phyloP scores from a whole-genome alignment of 495 filamentous ascomycete genomes.

The Lophium mytilinum region DNA sequence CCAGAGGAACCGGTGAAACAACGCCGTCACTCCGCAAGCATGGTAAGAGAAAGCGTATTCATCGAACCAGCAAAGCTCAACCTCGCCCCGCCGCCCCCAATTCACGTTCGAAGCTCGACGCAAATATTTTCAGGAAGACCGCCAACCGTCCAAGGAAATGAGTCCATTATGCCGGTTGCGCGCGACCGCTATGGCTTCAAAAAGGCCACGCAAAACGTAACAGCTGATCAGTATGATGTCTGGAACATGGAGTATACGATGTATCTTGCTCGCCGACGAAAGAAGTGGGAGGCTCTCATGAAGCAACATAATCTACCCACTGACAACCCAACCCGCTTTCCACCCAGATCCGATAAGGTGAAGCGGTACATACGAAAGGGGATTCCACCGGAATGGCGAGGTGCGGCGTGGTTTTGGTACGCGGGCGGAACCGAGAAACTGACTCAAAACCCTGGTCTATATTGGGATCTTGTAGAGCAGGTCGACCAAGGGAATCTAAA shows the following conservation, averaged over 20 bases:
- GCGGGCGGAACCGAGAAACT: slow-evolving; percentile 72
- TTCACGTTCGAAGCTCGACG: slow-evolving; percentile 3
- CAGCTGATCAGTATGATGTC: slow-evolving; percentile 64
- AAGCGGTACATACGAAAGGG: slow-evolving; percentile 91
- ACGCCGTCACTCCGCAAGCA: not conserved
- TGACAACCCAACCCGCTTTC: slow-evolving; percentile 66
- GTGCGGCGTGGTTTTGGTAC: slow-evolving; percentile 95
- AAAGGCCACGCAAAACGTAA: slow-evolving; percentile 76
- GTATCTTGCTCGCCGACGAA: slow-evolving; percentile 58
- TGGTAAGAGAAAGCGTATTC: not conserved
- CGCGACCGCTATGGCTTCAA: slow-evolving; percentile 90
- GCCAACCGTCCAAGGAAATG: slow-evolving; percentile 4
- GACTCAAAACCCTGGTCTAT: slow-evolving; percentile 63
- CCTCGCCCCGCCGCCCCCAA: not conserved
- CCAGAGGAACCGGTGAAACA: not conserved
- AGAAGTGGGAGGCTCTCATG: slow-evolving; percentile 75
- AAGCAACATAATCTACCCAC: slow-evolving; percentile 66
- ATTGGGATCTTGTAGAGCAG: slow-evolving; percentile 56
- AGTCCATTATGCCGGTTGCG: slow-evolving; percentile 27
- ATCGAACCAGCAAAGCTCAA: not conserved
- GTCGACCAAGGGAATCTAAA: slow-evolving; percentile 55
- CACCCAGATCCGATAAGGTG: slow-evolving; percentile 67
- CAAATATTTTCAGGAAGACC: slow-evolving; percentile 27
- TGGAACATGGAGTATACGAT: slow-evolving; percentile 69
- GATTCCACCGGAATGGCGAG: slow-evolving; percentile 88